phyloP scores from a whole-genome alignment of 1,284 basidiomycete species.

The Ustilago loliicola region DNA sequence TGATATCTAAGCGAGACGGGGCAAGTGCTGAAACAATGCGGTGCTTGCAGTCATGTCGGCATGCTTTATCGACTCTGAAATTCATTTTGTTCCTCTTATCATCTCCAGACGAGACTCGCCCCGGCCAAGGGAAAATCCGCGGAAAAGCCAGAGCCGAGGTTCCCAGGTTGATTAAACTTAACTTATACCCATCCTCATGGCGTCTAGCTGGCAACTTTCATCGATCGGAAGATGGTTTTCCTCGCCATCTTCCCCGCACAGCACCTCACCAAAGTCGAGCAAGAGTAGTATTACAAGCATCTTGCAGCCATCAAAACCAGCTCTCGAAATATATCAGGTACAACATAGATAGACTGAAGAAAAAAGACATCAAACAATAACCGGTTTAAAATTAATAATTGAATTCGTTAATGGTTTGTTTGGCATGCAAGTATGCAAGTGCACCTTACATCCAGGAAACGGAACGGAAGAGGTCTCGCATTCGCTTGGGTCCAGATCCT shows the following conservation, averaged over 20 bases:
- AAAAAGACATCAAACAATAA: no score
- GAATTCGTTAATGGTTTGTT: neutral
- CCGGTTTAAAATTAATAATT: no score
- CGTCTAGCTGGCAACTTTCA: neutral
- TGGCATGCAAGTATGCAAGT: neutral
- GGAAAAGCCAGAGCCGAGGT: neutral
- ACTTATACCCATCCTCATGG: neutral
- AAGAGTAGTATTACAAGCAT: no score
- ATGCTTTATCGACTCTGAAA: neutral
- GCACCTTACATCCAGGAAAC: neutral
- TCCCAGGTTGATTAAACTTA: no score
- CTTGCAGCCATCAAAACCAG: no score
- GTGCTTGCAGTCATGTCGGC: conserved; percentile 3
- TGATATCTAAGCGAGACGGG: no score
- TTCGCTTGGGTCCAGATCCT: neutral
- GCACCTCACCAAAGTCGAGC: neutral
- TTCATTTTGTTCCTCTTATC: no score
- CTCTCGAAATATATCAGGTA: no score
- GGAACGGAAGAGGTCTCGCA: conserved; percentile 5
- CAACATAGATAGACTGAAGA: no score
- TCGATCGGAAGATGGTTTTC: neutral
- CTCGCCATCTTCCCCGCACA: neutral
- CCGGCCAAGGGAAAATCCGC: neutral
- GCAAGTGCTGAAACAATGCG: no score
- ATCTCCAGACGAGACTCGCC: neutral